Evolutionary conservation across 768 basidiomycete species (phyloP), one percentile per base, ranked within the genome.

Genomic region (Macrolepiota dolichaula): DNA sequence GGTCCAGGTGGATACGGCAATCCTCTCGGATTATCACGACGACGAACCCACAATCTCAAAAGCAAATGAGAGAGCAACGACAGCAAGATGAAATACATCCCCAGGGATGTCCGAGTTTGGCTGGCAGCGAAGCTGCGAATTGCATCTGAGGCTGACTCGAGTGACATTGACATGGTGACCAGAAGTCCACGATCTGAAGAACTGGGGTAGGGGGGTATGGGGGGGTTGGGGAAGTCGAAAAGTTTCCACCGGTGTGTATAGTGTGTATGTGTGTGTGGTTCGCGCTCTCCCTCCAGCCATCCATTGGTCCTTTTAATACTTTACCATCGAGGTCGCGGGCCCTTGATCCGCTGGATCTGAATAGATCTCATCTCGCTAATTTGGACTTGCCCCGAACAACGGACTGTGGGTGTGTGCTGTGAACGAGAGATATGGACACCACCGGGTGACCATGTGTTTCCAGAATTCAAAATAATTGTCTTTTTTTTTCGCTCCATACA

Each of bases 1-100:
- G 85, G 85, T 15, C 85, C 85, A 32, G 85, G 85, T 11, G 85
- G 85, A 12, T 76, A 74, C 0, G 77, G 80, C 37, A 76, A 72
- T 4, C 66, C 51, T 22, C 55, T 37, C 2, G 72, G 69, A 59
- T 73, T 73, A 42, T 64, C 62, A 2, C 63, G 65, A 57, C 53
- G 52, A 37, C 52, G 52, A n/a, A 40, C 52, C 25, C 47, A 55
- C 35, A 46, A 22, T 17, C 55, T 61, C 59, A 52, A 61, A 12
- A 50, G 24, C 11, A 61, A 27, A 10, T 55, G 42, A n/a, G n/a
- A 24, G 35, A 61, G 22, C n/a, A 61, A 32, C 24, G 32, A 40
- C 19, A 50, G 15, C 11, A 55, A 47, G 36, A 61, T 17, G 42
- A 54, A 47, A 35, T 55, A 29, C 36, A 61, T 37, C 46, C 59